Evolutionary conservation across 139 green algal genomes (phyloP).

Genomic region (Tetradesmus obliquus): DNA sequence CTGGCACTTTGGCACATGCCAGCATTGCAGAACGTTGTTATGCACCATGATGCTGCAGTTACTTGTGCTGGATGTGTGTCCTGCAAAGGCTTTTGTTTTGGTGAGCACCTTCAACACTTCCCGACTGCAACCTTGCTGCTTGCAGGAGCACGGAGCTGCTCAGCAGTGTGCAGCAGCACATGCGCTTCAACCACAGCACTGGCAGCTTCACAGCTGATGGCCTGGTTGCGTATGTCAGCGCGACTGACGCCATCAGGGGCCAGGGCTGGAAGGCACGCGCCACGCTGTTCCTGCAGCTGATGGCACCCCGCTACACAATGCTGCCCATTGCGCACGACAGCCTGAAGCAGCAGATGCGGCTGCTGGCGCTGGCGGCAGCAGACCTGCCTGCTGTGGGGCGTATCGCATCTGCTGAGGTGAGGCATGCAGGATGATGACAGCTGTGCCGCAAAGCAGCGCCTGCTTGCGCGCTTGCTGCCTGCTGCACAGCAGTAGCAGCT

Average conservation of each 20-base stretch:
- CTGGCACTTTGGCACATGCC: no score
- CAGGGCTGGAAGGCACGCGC: constrained; percentile 4
- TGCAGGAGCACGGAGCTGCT: neutral
- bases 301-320: constrained; percentile 21
- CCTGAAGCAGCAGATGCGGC: neutral
- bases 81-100: no score
- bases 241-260: neutral
- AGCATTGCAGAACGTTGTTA: no score
- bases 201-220: neutral
- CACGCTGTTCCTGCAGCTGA: constrained; percentile 15
- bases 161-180: constrained; percentile 14
- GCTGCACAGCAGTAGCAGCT: neutral
- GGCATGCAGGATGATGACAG: no score
- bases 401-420: neutral
- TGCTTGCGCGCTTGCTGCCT: neutral
- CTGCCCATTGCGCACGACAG: neutral
- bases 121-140: neutral
- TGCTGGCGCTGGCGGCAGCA: neutral
- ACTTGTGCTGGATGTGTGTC: no score
- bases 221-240: neutral
- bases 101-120: no score
- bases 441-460: no score
- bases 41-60: no score
- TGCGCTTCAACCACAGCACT: neutral
- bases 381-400: constrained; percentile 31